Conservation (phyloP, 164 flowering plant genomes). For the Echeveria elegans region DNA sequence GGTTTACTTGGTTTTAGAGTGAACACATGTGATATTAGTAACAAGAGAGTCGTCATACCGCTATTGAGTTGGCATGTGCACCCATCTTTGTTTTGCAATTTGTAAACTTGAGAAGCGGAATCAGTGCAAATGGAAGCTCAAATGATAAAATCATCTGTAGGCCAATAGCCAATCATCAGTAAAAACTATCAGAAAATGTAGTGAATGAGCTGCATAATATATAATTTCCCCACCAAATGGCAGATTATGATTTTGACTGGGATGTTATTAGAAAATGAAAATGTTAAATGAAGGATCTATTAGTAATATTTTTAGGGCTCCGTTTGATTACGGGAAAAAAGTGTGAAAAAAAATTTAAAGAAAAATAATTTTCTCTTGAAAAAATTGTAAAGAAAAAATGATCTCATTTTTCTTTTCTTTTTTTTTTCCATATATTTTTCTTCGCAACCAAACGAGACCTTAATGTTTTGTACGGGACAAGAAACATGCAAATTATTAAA, state of each 20-base stretch:
- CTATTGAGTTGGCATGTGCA: conserved; percentile 45
- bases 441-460: too few species aligned
- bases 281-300: neutral
- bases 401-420: too few species aligned
- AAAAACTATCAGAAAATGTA: neutral
- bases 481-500: neutral
- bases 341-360: too few species aligned
- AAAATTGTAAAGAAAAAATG: too few species aligned
- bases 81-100: conserved; percentile 92
- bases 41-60: conserved; percentile 23
- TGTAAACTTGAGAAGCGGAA: conserved; percentile 92
- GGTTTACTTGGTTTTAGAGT: too few species aligned
- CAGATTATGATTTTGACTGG: neutral
- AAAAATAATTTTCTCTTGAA: too few species aligned
- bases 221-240: neutral
- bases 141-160: conserved; percentile 90
- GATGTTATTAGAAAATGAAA: neutral
- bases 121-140: conserved; percentile 90
- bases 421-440: too few species aligned
- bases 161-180: too few species aligned
- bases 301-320: too few species aligned
- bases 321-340: too few species aligned
- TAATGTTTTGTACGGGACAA: neutral
- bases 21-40: neutral
- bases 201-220: neutral